Conservation (phyloP, 2,329 filamentous ascomycete species). For the Colletotrichum gloeosporioides region DNA sequence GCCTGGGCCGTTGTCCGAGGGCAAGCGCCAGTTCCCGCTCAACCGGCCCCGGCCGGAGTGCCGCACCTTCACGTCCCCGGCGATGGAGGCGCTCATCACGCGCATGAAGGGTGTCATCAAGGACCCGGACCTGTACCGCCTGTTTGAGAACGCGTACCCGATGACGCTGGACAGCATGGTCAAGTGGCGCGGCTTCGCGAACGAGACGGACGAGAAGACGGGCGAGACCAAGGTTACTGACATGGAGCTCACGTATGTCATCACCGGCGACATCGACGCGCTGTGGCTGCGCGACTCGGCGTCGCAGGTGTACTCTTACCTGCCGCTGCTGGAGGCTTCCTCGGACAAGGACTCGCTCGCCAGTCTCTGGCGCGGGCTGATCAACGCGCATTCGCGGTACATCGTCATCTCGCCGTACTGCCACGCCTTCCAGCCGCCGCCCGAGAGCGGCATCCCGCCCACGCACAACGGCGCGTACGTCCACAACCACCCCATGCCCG, state of each 20-base stretch:
- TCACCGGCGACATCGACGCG: conserved; percentile 84
- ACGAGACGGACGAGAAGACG: conserved; percentile 31
- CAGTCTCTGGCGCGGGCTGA: conserved; percentile 71
- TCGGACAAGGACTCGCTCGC: conserved; percentile 64
- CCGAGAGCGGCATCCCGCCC: conserved; percentile 71
- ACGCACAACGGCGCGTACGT: conserved; percentile 62
- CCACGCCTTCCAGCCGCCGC: conserved; percentile 88
- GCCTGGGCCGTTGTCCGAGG: conserved; percentile 56
- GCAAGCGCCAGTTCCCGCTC: conserved; percentile 77
- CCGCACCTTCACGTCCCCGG: conserved; percentile 79
- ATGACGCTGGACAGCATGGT: conserved; percentile 86
- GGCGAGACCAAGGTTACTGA: conserved; percentile 38
- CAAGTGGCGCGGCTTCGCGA: conserved; percentile 72
- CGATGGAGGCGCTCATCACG: conserved; percentile 76
- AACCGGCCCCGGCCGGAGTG: conserved; percentile 79
- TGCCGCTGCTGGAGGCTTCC: conserved; percentile 63
- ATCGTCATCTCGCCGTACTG: conserved; percentile 78
- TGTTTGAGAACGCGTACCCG: conserved; percentile 85
- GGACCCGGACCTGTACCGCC: conserved; percentile 71
- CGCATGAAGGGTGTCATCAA: conserved; percentile 42
- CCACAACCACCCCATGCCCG: conserved; percentile 64
- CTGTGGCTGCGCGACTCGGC: conserved; percentile 89
- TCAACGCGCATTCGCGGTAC: conserved; percentile 75
- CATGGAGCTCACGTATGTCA: conserved; percentile 76
- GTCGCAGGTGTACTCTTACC: conserved; percentile 75